A percentile compares a stretch with the other conserved stretches of the same genome.
phyloP scores from a whole-genome alignment of 2,329 filamentous ascomycete species.

The Talaromyces rugulosus region DNA sequence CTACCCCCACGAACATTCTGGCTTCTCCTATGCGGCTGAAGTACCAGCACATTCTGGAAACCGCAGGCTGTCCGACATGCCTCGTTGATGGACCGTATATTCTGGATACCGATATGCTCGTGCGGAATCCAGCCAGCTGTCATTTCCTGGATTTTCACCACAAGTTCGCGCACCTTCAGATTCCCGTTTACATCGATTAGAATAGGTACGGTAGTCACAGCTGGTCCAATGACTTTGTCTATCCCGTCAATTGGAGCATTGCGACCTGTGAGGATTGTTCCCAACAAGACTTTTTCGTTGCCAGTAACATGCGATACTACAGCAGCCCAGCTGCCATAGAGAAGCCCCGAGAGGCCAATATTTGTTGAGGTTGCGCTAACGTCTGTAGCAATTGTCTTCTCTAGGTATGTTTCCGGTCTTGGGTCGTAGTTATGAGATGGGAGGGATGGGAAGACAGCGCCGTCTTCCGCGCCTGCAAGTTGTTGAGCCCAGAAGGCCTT shows the following conservation, averaged over 20 bases:
- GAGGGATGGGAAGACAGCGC: background rate
- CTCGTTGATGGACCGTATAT: constrained; percentile 35
- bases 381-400: background rate
- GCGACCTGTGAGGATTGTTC: background rate
- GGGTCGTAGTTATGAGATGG: background rate
- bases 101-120: constrained; percentile 51
- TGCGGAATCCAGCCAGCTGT: constrained; percentile 44
- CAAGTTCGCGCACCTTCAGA: too few species aligned
- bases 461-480: background rate
- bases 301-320: background rate
- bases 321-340: background rate
- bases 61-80: background rate
- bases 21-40: background rate
- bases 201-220: constrained; percentile 3
- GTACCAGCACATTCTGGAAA: background rate
- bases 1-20: too few species aligned
- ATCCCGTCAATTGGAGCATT: constrained; percentile 4
- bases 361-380: too few species aligned
- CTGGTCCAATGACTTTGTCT: constrained; percentile 1
- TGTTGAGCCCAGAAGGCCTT: background rate
- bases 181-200: background rate
- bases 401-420: background rate
- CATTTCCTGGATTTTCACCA: constrained; percentile 2
- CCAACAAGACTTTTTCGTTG: background rate
- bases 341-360: too few species aligned